phyloP scores from a whole-genome alignment of 1,284 basidiomycete genomes.

The Fistulinella staudtii region DNA sequence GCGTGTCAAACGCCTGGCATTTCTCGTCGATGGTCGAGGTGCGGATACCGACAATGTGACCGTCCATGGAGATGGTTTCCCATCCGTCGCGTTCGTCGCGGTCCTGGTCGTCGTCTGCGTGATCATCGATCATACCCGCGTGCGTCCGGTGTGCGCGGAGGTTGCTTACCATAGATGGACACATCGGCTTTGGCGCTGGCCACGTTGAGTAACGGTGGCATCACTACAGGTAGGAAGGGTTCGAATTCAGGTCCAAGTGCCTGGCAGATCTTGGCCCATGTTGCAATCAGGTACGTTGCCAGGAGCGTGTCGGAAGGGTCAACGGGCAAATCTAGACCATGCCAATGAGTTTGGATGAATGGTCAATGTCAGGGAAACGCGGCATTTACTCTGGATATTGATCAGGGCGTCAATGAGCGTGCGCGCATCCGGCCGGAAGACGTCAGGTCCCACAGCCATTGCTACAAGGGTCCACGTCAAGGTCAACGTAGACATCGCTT shows the following conservation, averaged over 20 bases:
- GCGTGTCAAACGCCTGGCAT: constrained; percentile 80
- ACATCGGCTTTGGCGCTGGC: constrained; percentile 79
- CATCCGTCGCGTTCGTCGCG: constrained; percentile 63
- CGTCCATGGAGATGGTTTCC: constrained; percentile 74
- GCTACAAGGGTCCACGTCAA: constrained; percentile 40
- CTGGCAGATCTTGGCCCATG: constrained; percentile 82
- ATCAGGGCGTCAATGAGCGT: constrained; percentile 70
- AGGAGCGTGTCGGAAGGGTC: constrained; percentile 66
- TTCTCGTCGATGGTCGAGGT: constrained; percentile 84
- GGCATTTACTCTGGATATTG: constrained; percentile 75
- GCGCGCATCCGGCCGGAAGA: constrained; percentile 73
- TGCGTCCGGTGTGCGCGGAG: too few species aligned
- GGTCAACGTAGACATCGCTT: neutral
- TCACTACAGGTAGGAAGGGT: constrained; percentile 77
- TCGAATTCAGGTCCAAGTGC: constrained; percentile 79
- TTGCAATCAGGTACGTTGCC: constrained; percentile 67
- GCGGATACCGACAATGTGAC: constrained; percentile 69
- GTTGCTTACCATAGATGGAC: constrained; percentile 61
- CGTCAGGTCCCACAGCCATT: constrained; percentile 75
- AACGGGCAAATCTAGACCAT: constrained; percentile 50
- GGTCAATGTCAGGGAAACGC: too few species aligned
- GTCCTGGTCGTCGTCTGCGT: constrained; percentile 55
- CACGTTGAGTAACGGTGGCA: constrained; percentile 71
- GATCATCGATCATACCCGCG: too few species aligned
- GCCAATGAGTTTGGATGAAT: too few species aligned